Evolutionary conservation across 2,329 filamentous ascomycete species (phyloP).

Genomic region (Xenoacremonium recifei): DNA sequence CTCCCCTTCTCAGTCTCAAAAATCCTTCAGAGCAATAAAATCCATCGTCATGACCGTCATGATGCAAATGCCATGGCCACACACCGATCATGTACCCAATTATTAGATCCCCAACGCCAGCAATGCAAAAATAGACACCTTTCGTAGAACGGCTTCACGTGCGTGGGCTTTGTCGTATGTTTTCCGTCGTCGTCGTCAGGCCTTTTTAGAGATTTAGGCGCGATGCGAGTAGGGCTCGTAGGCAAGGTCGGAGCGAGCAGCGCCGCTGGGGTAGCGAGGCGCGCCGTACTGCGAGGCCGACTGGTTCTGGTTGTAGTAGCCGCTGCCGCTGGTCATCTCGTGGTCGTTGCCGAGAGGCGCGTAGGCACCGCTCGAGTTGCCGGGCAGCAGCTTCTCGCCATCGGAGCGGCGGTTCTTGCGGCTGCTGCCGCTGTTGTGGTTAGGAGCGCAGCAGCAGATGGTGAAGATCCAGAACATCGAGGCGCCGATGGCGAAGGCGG

Average conservation of each 20-base stretch:
- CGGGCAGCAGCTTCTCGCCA: conserved; percentile 52
- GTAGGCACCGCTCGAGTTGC: conserved; percentile 39
- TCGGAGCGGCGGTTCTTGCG: conserved; percentile 35
- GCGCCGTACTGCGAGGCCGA: conserved; percentile 31
- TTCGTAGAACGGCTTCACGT: conserved; percentile 6
- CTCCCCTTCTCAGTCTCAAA: conserved; percentile 16
- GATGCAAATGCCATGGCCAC: conserved; percentile 2
- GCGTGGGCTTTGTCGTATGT: background rate
- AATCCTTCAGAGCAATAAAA: conserved; percentile 1
- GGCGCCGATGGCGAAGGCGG: conserved; percentile 71
- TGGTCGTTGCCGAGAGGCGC: conserved; percentile 33
- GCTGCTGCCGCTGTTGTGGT: conserved; percentile 29
- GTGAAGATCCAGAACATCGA: conserved; percentile 89
- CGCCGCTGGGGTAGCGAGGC: conserved; percentile 39
- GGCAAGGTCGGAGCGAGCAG: conserved; percentile 49
- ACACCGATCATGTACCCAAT: conserved; percentile 6
- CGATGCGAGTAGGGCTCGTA: conserved; percentile 65
- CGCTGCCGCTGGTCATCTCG: conserved; percentile 35
- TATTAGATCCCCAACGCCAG: conserved; percentile 22
- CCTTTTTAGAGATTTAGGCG: conserved; percentile 34
- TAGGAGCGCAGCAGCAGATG: conserved; percentile 72
- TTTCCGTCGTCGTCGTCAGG: conserved; percentile 10
- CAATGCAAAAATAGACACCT: conserved; percentile 26
- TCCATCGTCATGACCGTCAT: conserved; percentile 7
- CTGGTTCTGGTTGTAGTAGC: conserved; percentile 38